Conservation (phyloP, 208 protist genomes). For the Trypanosoma caninum region DNA sequence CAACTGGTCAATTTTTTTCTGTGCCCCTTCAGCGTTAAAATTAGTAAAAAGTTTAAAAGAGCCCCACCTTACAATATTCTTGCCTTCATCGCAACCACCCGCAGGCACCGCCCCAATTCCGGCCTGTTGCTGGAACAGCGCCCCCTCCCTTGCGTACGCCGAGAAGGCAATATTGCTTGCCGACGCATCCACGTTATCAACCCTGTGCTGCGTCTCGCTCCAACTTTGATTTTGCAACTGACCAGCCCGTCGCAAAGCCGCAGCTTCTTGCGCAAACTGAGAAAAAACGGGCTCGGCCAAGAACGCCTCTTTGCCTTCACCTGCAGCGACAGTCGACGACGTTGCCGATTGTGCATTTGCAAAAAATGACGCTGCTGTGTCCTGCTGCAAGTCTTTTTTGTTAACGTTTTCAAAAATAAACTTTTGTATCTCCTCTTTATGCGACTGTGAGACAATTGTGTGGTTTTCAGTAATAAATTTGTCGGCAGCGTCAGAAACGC, state of each 20-base stretch:
- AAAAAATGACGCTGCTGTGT: conserved; percentile 19
- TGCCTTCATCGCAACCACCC: conserved; percentile 5
- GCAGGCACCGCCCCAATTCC: not conserved
- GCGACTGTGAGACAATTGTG: conserved; percentile 75
- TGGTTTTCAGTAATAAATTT: conserved; percentile 82
- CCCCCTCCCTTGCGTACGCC: conserved; percentile 20
- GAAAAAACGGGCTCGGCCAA: conserved; percentile 31
- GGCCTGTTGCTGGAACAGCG: conserved; percentile 10
- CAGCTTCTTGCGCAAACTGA: conserved; percentile 24
- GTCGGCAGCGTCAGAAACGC: conserved; percentile 84
- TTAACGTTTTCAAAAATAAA: conserved; percentile 86
- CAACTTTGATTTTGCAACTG: conserved; percentile 6
- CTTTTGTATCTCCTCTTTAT: conserved; percentile 90
- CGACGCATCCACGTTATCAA: conserved; percentile 9
- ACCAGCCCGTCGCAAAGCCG: conserved; percentile 10
- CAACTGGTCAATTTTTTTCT: conserved; percentile 55
- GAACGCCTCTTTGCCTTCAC: not conserved
- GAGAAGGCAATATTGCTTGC: conserved; percentile 24
- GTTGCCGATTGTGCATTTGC: not conserved
- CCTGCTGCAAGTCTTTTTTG: conserved; percentile 31
- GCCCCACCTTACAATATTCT: conserved; percentile 8
- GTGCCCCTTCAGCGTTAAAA: conserved; percentile 48
- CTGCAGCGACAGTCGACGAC: not conserved
- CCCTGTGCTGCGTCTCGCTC: conserved; percentile 20
- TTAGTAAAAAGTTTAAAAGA: conserved; percentile 32